phyloP scores from a whole-genome alignment of 1,139 yeast genomes.

The Pichia kudriavzevii region DNA sequence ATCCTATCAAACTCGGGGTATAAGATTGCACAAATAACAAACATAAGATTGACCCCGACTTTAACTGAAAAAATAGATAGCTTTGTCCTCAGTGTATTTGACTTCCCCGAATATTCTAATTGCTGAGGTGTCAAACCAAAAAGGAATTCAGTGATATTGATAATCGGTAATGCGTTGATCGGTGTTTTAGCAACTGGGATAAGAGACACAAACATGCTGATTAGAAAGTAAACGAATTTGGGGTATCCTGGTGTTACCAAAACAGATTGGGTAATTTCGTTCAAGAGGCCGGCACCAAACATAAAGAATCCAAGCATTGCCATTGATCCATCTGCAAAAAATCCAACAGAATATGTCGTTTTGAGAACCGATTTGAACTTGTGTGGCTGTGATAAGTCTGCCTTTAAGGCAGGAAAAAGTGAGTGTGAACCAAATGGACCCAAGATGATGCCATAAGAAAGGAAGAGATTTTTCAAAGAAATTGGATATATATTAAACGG shows the following conservation, averaged over 20 bases:
- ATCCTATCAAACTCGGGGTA: constrained; percentile 54
- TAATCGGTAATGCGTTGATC: constrained; percentile 51
- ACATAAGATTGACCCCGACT: constrained; percentile 42
- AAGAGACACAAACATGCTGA: constrained; percentile 44
- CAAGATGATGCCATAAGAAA: constrained; percentile 49
- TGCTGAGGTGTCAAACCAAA: constrained; percentile 34
- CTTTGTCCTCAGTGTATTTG: constrained; percentile 12
- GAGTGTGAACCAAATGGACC: constrained; percentile 64
- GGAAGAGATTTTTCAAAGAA: constrained; percentile 34
- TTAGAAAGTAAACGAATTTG: constrained; percentile 39
- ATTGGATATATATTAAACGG: constrained; percentile 39
- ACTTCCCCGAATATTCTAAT: constrained; percentile 14
- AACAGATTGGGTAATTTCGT: constrained; percentile 48
- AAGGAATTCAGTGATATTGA: constrained; percentile 42
- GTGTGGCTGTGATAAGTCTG: constrained; percentile 49
- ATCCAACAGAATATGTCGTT: constrained; percentile 36
- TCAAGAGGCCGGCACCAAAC: constrained; percentile 47
- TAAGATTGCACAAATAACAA: constrained; percentile 43
- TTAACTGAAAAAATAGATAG: constrained; percentile 27
- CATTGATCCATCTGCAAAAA: constrained; percentile 47
- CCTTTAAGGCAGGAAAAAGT: constrained; percentile 49
- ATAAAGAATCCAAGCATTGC: constrained; percentile 49
- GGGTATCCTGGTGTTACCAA: constrained; percentile 48
- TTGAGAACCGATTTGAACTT: constrained; percentile 28
- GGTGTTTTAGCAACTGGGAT: constrained; percentile 56